Conservation (phyloP, 495 filamentous ascomycete genomes). For the Friedmanniomyces simplex region DNA sequence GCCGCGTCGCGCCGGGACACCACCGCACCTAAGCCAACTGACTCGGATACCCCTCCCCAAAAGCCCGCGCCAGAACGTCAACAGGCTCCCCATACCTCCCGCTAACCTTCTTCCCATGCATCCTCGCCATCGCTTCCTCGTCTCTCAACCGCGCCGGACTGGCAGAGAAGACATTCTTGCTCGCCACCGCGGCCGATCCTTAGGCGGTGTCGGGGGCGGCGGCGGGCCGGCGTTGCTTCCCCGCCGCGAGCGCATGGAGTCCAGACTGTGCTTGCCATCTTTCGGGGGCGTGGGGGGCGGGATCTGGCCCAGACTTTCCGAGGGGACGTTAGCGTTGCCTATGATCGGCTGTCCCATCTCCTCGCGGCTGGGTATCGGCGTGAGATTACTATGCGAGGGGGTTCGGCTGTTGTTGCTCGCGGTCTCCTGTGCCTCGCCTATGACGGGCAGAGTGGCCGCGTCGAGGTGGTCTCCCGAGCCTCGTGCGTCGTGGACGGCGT, state of each 20-base stretch:
- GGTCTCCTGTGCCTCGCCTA: conserved; percentile 82
- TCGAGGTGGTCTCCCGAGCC: conserved; percentile 38
- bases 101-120: no score
- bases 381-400: conserved; percentile 5
- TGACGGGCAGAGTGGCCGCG: conserved; percentile 71
- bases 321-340: conserved; percentile 7
- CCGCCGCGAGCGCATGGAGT: background rate
- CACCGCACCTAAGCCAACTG: no score
- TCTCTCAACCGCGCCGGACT: conserved; percentile 4
- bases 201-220: conserved; percentile 29
- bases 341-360: conserved; percentile 9
- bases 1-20: no score
- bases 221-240: conserved; percentile 6
- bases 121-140: background rate
- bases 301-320: conserved; percentile 4
- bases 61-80: no score
- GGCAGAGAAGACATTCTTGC: background rate
- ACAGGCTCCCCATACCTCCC: no score
- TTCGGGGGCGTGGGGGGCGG: conserved; percentile 33
- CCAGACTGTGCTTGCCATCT: conserved; percentile 1
- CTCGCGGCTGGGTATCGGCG: conserved; percentile 2
- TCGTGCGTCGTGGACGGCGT: conserved; percentile 39
- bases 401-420: conserved; percentile 36
- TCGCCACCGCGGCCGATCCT: conserved; percentile 20
- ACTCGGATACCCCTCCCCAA: no score